Evolutionary conservation across 352 stramenopile species (phyloP), one percentile per base, ranked within the genome.

Genomic region (Globisporangium sylvaticum): DNA sequence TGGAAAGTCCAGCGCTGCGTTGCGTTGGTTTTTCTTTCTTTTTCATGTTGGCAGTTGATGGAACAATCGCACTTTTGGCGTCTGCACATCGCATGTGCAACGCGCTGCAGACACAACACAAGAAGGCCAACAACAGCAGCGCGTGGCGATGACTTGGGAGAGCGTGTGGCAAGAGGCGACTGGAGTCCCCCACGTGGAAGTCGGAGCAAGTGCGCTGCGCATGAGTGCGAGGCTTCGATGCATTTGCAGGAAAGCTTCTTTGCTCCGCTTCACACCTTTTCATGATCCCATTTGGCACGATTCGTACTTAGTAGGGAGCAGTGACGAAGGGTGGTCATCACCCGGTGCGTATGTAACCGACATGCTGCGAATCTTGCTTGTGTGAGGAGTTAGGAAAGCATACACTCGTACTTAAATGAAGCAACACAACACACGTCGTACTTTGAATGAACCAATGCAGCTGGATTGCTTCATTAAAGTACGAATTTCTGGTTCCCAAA

Each of bases 191-290:
- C 12, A 42, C 2, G 3, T 42, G 12, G 12, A 42, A 42, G 12
- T 42, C 12, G 34, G 12, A n/a, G n/a, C n/a, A n/a, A n/a, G n/a
- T n/a, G n/a, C n/a, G n/a, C n/a, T 18, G 34, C 34, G 52, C 31
- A 25, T 37, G 25, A 24, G 52, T 58, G 4, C n/a, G 25, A 58
- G 42, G 18, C 54, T 60, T 60, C 54, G 54, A 44, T 20, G 54
- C 29, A 44, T 60, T n/a, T 25, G 53, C 53, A 7, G 18, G 52
- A 58, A 58, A 58, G 52, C 5, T 37, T 55, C 48, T 57, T 24
- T 24, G 31, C n/a, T 34, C 18, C 18, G 25, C 3, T 18, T 58
- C 15, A 20, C 27, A 9, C 29, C 54, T 14, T 3, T 59, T 44
- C 27, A 44, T 44, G 54, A 44, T 27, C 54, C 20, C 54, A 29